Evolutionary conservation across 108 stramenopile genomes (phyloP).

Genomic region (Mayamaea pseudoterrestris): DNA sequence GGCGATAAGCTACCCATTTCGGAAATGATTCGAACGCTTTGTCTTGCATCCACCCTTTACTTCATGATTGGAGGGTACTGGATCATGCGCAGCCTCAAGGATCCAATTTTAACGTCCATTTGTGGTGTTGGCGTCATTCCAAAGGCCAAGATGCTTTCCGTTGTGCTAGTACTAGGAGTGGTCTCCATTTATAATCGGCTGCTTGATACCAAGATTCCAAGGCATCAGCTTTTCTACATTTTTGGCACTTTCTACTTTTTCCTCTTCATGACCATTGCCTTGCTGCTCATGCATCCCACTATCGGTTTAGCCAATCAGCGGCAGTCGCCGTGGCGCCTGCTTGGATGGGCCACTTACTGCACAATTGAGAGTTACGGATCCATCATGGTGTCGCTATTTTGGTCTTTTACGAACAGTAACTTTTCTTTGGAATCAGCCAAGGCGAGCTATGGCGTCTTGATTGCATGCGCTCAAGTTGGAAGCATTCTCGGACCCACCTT

Average conservation of each 20-base stretch:
- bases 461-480: slow-evolving; percentile 90
- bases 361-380: slow-evolving; percentile 93
- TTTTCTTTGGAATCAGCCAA: slow-evolving; percentile 87
- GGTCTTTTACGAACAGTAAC: slow-evolving; percentile 92
- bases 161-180: slow-evolving; percentile 83
- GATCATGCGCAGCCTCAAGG: slow-evolving; percentile 89
- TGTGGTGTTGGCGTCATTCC: slow-evolving; percentile 89
- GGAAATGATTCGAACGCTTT: slow-evolving; percentile 83
- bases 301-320: slow-evolving; percentile 79
- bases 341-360: slow-evolving; percentile 95
- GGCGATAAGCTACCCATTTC: slow-evolving; percentile 73
- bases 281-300: slow-evolving; percentile 68
- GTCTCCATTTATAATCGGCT: slow-evolving; percentile 89
- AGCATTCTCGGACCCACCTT: slow-evolving; percentile 89
- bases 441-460: slow-evolving; percentile 90
- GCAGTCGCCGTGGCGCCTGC: slow-evolving; percentile 49
- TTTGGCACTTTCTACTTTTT: slow-evolving; percentile 86
- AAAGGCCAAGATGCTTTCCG: slow-evolving; percentile 88
- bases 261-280: slow-evolving; percentile 67
- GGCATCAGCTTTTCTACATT: slow-evolving; percentile 92
- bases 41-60: slow-evolving; percentile 84
- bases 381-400: slow-evolving; percentile 90
- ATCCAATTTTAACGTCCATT: slow-evolving; percentile 87
- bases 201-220: slow-evolving; percentile 72
- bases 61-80: slow-evolving; percentile 98